phyloP scores from a whole-genome alignment of 352 stramenopile genomes.

The Chrysophaeum taylorii region DNA sequence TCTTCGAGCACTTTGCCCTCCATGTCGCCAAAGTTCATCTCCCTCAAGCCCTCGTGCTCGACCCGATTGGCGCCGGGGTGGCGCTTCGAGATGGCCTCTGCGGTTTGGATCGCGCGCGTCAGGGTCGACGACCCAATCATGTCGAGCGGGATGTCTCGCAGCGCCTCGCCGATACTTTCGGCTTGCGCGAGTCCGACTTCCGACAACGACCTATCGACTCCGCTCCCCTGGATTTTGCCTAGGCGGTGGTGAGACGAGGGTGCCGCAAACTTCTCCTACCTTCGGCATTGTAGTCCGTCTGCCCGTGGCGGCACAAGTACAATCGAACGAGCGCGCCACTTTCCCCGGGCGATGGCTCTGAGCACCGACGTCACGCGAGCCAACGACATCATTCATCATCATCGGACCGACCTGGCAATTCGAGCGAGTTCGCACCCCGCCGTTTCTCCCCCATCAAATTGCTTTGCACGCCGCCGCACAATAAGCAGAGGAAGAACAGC shows the following conservation, averaged over 20 bases:
- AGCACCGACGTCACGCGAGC: too few relatives aligned
- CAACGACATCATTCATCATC: too few relatives aligned
- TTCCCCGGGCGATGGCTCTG: too few relatives aligned
- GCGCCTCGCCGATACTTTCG: conserved; percentile 8
- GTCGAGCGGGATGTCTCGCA: conserved; percentile 23
- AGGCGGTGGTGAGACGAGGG: too few relatives aligned
- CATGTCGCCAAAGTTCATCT: conserved; percentile 38
- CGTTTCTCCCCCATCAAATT: too few relatives aligned
- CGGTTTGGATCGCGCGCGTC: conserved; percentile 26
- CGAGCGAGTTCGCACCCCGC: too few relatives aligned
- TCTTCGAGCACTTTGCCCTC: conserved; percentile 22
- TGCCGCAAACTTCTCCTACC: too few relatives aligned
- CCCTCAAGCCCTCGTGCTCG: conserved; percentile 23
- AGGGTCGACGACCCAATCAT: conserved; percentile 30
- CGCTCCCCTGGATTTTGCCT: conserved; percentile 32
- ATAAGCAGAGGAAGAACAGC: too few relatives aligned
- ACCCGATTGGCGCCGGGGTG: conserved; percentile 16
- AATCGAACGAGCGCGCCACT: background rate
- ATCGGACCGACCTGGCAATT: too few relatives aligned
- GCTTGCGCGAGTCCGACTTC: conserved; percentile 28
- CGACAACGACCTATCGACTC: conserved; percentile 32
- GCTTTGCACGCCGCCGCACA: too few relatives aligned
- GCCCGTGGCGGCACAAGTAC: conserved; percentile 7
- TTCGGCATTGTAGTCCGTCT: conserved; percentile 4
- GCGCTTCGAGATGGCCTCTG: conserved; percentile 23